These are phyloP conservation scores for Xenosphaeropsis pyriputrescens DNA, from an alignment of 2,329 filamentous ascomycete species.

Conservation along the genomic window DNA sequence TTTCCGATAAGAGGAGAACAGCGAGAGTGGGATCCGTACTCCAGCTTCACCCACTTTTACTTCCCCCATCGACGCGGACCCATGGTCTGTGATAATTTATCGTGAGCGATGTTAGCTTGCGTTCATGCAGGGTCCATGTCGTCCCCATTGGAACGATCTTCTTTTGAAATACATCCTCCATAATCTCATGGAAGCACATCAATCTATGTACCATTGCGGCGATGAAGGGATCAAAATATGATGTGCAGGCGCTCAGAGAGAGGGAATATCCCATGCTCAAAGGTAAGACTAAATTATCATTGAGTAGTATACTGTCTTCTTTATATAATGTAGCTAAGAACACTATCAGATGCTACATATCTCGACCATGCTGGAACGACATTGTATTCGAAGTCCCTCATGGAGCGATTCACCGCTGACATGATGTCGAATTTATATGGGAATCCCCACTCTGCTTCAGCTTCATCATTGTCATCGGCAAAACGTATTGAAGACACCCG, in stretches of 20 bases:
- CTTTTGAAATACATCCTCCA: slow-evolving; percentile 5
- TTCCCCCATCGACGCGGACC: too few species aligned
- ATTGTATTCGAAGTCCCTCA: slow-evolving; percentile 61
- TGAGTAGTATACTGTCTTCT: neutral
- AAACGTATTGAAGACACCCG: slow-evolving; percentile 63
- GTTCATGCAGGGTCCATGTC: slow-evolving; percentile 3
- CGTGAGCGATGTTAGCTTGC: slow-evolving; percentile 7
- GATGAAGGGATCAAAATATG: too few species aligned
- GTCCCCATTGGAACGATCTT: slow-evolving; percentile 5
- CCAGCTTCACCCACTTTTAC: too few species aligned
- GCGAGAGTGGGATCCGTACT: slow-evolving; percentile 1
- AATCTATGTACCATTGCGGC: too few species aligned
- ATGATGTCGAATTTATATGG: slow-evolving; percentile 71
- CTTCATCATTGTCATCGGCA: slow-evolving; percentile 64
- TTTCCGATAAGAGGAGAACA: neutral
- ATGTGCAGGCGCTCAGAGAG: slow-evolving; percentile 26
- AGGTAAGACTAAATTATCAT: slow-evolving; percentile 27
- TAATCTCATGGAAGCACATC: slow-evolving; percentile 1
- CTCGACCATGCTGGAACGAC: slow-evolving; percentile 96
- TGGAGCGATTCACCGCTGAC: slow-evolving; percentile 64
- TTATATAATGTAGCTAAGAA: neutral
- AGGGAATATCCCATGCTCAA: slow-evolving; percentile 56
- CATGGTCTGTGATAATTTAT: neutral
- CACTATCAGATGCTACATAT: slow-evolving; percentile 50
- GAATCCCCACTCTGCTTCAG: slow-evolving; percentile 81